These are phyloP conservation scores for Microbotryum intermedium DNA, from an alignment of 1,284 basidiomycete genomes.

Conservation along the genomic window DNA sequence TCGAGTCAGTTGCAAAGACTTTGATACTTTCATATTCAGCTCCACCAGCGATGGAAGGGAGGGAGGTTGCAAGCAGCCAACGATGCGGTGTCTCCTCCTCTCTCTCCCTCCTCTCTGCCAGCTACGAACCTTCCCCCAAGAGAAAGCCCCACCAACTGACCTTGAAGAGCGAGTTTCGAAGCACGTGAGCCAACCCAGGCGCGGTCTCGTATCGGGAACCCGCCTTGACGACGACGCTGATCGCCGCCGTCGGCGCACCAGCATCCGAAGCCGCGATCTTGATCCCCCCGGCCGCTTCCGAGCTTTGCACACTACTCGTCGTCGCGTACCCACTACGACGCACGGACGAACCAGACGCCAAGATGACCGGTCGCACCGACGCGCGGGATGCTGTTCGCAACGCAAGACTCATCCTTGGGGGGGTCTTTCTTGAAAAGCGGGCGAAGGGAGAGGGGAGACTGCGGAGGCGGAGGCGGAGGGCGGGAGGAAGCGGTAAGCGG, in stretches of 20 bases:
- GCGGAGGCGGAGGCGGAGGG: no score
- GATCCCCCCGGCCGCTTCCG: constrained; percentile 60
- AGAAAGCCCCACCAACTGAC: constrained; percentile 44
- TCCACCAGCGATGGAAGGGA: background rate
- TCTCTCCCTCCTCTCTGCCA: background rate
- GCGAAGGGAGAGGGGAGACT: no score
- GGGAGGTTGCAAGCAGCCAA: background rate
- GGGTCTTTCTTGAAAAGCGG: no score
- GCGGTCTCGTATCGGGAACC: constrained; percentile 77
- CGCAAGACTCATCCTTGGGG: no score
- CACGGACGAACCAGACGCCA: no score
- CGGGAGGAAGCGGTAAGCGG: no score
- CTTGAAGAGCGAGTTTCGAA: constrained; percentile 97
- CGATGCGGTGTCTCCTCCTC: background rate
- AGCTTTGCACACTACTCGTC: constrained; percentile 31
- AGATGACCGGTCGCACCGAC: no score
- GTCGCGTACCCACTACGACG: no score
- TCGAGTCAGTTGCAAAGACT: background rate
- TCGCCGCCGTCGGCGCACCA: constrained; percentile 64
- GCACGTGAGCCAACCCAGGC: constrained; percentile 76
- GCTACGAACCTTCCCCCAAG: background rate
- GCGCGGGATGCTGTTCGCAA: no score
- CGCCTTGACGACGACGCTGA: constrained; percentile 84
- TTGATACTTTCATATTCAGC: background rate
- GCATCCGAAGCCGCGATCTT: constrained; percentile 76